Percentiles rank a stretch among this genome's conserved stretches.
Evolutionary conservation across 1,139 yeast species (phyloP).

Genomic region (Yamadazyma sp.): DNA sequence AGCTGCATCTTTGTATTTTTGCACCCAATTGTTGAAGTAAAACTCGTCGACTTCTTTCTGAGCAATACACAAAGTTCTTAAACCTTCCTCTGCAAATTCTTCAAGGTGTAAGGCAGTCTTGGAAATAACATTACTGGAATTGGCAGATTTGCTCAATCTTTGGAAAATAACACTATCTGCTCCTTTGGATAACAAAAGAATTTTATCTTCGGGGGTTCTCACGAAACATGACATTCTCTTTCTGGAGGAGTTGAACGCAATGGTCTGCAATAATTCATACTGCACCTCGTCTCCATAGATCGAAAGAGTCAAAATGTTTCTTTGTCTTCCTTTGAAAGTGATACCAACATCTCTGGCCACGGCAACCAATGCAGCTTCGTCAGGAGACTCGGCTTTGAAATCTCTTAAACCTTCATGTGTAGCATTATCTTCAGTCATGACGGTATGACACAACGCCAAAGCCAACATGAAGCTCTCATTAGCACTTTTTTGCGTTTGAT

Average conservation of each 20-base stretch:
- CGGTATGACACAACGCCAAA: constrained; percentile 89
- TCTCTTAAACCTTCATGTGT: constrained; percentile 54
- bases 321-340: constrained; percentile 72
- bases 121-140: constrained; percentile 35
- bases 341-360: constrained; percentile 94
- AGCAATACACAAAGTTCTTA: constrained; percentile 92
- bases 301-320: constrained; percentile 66
- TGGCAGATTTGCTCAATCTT: constrained; percentile 50
- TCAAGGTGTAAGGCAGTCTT: constrained; percentile 79
- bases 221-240: constrained; percentile 68
- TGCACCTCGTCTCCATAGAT: constrained; percentile 73
- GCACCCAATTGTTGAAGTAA: constrained; percentile 67
- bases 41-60: constrained; percentile 66
- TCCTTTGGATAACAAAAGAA: constrained; percentile 73
- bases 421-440: constrained; percentile 67
- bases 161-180: constrained; percentile 91
- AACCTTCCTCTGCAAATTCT: constrained; percentile 94
- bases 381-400: constrained; percentile 96
- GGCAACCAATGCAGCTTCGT: constrained; percentile 92
- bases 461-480: constrained; percentile 82
- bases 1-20: constrained; percentile 66
- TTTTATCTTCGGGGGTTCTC: constrained; percentile 45
- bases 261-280: constrained; percentile 70
- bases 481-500: constrained; percentile 59
- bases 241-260: constrained; percentile 89